A percentile compares a stretch with the other conserved stretches of the same genome.
These are phyloP conservation scores for Wilcoxina mikolae DNA, from an alignment of 495 filamentous ascomycete species.

Conservation along the genomic window DNA sequence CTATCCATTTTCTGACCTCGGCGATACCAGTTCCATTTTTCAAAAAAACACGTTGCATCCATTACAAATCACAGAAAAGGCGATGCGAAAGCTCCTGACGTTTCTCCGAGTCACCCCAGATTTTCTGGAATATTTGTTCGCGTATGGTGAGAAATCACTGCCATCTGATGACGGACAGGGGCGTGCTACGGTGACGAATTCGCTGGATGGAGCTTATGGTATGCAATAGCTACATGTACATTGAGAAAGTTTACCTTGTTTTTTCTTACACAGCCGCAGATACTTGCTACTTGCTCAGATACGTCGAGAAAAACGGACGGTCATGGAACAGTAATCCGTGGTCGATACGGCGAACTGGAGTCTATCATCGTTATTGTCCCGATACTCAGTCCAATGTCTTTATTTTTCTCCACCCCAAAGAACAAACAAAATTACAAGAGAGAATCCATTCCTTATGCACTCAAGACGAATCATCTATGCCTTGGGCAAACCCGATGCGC, in stretches of 20 bases:
- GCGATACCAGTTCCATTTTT: neutral
- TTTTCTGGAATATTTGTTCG: neutral
- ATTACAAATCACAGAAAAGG: neutral
- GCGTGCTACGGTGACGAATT: neutral
- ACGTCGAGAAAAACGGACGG: neutral
- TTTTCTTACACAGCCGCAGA: neutral
- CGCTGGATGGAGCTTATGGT: too few species aligned
- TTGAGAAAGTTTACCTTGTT: too few species aligned
- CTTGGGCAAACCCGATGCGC: neutral
- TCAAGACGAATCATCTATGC: too few species aligned
- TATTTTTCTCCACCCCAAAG: neutral
- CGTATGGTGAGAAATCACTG: neutral
- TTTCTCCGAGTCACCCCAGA: neutral
- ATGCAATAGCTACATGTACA: too few species aligned
- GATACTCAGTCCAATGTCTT: neutral
- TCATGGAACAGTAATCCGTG: neutral
- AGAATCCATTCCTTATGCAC: neutral
- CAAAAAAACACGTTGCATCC: neutral
- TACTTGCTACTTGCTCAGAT: neutral
- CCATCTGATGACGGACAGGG: neutral
- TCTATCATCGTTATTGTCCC: neutral
- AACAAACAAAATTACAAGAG: neutral
- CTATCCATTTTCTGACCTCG: neutral
- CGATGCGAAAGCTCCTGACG: neutral
- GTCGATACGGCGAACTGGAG: neutral